Conservation (phyloP, 495 filamentous ascomycete species). For the Jackrogersella minutella region DNA sequence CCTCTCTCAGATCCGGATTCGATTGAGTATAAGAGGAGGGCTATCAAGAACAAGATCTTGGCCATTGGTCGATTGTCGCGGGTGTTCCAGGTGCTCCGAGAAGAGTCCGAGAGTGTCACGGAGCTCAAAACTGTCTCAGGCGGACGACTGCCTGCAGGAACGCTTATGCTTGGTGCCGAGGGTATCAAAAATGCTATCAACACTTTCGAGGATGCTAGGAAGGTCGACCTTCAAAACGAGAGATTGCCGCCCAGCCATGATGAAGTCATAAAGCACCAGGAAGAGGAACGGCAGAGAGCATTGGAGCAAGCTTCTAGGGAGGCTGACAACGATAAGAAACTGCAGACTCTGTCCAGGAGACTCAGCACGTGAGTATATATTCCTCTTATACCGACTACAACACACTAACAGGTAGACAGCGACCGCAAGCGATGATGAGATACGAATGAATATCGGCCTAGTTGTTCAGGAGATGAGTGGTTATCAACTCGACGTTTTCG, state of each 20-base stretch:
- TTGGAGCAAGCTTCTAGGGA: slow-evolving; percentile 83
- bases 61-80: slow-evolving; percentile 96
- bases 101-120: slow-evolving; percentile 95
- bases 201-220: slow-evolving; percentile 96
- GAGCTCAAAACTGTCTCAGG: slow-evolving; percentile 97
- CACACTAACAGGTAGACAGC: slow-evolving; percentile 28
- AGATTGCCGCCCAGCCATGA: slow-evolving; percentile 90
- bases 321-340: slow-evolving; percentile 87
- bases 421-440: slow-evolving; percentile 44
- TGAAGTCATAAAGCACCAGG: slow-evolving; percentile 80
- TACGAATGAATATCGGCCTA: slow-evolving; percentile 24
- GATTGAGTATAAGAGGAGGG: slow-evolving; percentile 89
- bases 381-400: background rate
- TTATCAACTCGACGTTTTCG: slow-evolving; percentile 23
- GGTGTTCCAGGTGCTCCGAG: slow-evolving; percentile 97
- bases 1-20: slow-evolving; percentile 72
- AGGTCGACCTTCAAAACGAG: slow-evolving; percentile 98
- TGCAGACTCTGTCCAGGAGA: slow-evolving; percentile 84
- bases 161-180: slow-evolving; percentile 96
- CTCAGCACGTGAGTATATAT: slow-evolving; percentile 87
- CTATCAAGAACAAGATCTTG: slow-evolving; percentile 99
- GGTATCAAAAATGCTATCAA: slow-evolving; percentile 99
- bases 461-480: slow-evolving; percentile 16
- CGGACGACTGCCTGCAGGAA: slow-evolving; percentile 91
- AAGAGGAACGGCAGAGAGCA: slow-evolving; percentile 80